A percentile compares a stretch with the other conserved stretches of the same genome.
phyloP scores from a whole-genome alignment of 2,329 filamentous ascomycete genomes.

The Emmonsiellopsis sp. region DNA sequence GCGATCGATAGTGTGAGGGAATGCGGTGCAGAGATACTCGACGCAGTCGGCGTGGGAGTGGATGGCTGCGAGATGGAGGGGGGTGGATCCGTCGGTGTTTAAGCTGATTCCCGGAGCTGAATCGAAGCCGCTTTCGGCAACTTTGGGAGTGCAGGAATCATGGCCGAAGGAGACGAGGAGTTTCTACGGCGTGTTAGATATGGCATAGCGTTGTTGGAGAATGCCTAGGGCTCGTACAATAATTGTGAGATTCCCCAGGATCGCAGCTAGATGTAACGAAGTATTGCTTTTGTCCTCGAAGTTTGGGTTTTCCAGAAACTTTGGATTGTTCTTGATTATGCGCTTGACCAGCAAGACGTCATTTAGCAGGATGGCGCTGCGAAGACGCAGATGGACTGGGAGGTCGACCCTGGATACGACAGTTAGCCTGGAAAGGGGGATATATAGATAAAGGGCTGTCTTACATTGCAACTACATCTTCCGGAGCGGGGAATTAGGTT shows the following conservation, averaged over 20 bases:
- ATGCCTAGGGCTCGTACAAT: conserved; percentile 32
- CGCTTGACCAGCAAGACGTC: conserved; percentile 64
- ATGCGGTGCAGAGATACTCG: conserved; percentile 56
- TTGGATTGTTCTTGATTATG: conserved; percentile 64
- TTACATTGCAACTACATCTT: neutral
- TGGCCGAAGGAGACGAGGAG: conserved; percentile 66
- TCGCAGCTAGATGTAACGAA: conserved; percentile 70
- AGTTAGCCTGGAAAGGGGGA: too few species aligned
- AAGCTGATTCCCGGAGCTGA: conserved; percentile 50
- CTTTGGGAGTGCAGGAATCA: conserved; percentile 43
- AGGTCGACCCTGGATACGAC: conserved; percentile 13
- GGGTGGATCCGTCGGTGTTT: conserved; percentile 71
- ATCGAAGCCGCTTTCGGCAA: conserved; percentile 19
- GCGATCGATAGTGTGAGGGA: conserved; percentile 54
- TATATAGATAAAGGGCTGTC: neutral
- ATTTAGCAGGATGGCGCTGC: conserved; percentile 70
- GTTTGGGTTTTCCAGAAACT: conserved; percentile 70
- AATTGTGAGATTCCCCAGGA: conserved; percentile 60
- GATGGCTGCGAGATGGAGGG: conserved; percentile 66
- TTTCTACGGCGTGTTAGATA: conserved; percentile 28
- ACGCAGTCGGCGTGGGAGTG: conserved; percentile 65
- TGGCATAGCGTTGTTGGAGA: neutral
- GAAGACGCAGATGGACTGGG: conserved; percentile 58
- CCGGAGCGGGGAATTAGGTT: neutral
- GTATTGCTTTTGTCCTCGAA: conserved; percentile 68